Evolutionary conservation across 495 filamentous ascomycete genomes (phyloP), one percentile per base, ranked within the genome.

Genomic region (Hyaloscypha bicolor): DNA sequence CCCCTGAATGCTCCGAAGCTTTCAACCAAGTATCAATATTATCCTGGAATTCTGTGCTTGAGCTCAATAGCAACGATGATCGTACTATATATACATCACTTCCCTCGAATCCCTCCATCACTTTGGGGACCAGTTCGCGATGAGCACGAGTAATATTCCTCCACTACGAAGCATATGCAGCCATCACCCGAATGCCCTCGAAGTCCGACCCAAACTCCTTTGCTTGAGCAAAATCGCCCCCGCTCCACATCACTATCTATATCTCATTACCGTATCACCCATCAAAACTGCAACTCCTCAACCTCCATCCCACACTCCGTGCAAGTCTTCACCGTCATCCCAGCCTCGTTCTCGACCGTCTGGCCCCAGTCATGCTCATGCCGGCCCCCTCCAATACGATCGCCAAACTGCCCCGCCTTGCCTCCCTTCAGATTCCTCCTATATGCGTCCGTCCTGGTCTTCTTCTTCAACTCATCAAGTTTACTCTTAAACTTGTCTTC

Each of bases 301-400:
- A 97, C 90, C 79, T 98, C 94, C 92, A 98, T 96, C 29, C 92
- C 91, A 79, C 96, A 99, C 37, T 88, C 90, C 62, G 90, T 83
- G 76, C 95, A 98, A 4, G 86, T 93, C 83, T 93, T 96, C 56
- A 91, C 88, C 22, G 83, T 90, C 73, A 91, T 85, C 0, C 93
- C 96, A 56, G 94, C 91, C 45, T 85, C 88, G 73, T 94, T 90
- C 76, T 92, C 87, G 21, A 97, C 84, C 8, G 86, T 78, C 22
- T 88, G 79, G 0, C 95, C 95, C 95, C 95, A 99, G 75, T 96
- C 88, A 82, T 99, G 96, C 59, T 91, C 89, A 84, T 99, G 95
- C 74, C 86, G 91, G 22, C 85, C 84, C 3, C 83, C 81, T 48
- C 77, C 84, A 6, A 97, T 79, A 32, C 83, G 82, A 75, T 96